Evolutionary conservation across 2,329 filamentous ascomycete genomes (phyloP).

Genomic region (Zasmidium cellare): DNA sequence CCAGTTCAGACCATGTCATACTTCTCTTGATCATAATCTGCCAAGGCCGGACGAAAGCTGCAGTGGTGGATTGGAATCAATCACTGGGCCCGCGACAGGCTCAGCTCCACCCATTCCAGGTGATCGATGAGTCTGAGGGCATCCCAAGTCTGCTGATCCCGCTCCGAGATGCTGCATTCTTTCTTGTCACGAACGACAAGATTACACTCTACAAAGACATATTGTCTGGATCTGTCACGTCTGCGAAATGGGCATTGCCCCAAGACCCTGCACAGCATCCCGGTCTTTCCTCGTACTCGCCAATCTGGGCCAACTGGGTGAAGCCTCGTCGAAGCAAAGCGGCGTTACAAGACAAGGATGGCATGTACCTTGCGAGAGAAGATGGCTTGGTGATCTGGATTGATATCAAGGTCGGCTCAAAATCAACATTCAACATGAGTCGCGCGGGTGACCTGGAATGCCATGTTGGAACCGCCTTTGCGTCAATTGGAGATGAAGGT

Average conservation of each 20-base stretch:
- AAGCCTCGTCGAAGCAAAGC: constrained; percentile 67
- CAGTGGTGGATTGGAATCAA: constrained; percentile 34
- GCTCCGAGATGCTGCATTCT: constrained; percentile 41
- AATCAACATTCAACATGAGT: constrained; percentile 51
- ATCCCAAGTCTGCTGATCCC: constrained; percentile 43
- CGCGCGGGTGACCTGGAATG: constrained; percentile 66
- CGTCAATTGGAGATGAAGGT: constrained; percentile 62
- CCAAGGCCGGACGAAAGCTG: constrained; percentile 43
- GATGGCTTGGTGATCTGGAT: constrained; percentile 79
- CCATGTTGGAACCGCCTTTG: constrained; percentile 79
- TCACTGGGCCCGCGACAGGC: constrained; percentile 19
- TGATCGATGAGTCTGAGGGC: constrained; percentile 22
- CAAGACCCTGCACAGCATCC: constrained; percentile 16
- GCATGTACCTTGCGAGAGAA: constrained; percentile 83
- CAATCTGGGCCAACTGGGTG: constrained; percentile 77
- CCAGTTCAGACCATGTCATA: constrained; percentile 64
- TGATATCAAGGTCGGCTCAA: constrained; percentile 51
- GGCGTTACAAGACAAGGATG: constrained; percentile 67
- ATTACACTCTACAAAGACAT: constrained; percentile 42
- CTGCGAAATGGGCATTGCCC: constrained; percentile 3
- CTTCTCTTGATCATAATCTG: constrained; percentile 63
- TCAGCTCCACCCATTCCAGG: constrained; percentile 25
- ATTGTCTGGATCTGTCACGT: constrained; percentile 39
- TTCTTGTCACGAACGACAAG: constrained; percentile 40
- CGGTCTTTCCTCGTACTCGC: constrained; percentile 26